Percentiles rank a stretch among this genome's conserved stretches.
phyloP scores from a whole-genome alignment of 2,329 filamentous ascomycete species.

The Rhynchosporium graminicola region DNA sequence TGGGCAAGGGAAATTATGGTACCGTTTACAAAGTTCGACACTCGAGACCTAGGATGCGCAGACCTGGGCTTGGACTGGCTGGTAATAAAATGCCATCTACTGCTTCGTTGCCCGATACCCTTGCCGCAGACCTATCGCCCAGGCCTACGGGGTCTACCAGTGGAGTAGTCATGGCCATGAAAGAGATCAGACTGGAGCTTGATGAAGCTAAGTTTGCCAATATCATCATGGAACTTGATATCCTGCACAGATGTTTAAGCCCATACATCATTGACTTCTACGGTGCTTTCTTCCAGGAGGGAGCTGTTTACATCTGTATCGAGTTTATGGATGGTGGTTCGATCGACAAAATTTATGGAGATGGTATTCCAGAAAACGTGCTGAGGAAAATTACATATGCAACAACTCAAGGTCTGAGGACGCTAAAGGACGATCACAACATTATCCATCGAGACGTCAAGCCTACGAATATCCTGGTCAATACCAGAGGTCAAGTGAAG shows the following conservation, averaged over 20 bases:
- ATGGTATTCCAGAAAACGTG: constrained; percentile 86
- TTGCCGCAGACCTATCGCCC: constrained; percentile 39
- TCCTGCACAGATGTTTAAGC: constrained; percentile 90
- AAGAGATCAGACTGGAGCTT: constrained; percentile 92
- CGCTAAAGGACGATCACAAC: constrained; percentile 95
- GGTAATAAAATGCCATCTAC: constrained; percentile 43
- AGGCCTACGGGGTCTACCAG: constrained; percentile 51
- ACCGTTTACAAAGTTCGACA: constrained; percentile 97
- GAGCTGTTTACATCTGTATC: constrained; percentile 98
- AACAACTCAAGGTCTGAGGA: constrained; percentile 88
- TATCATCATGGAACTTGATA: constrained; percentile 96
- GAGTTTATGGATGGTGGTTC: constrained; percentile 99
- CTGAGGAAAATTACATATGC: constrained; percentile 87
- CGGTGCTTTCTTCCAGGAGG: constrained; percentile 97
- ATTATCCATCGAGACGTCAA: constrained; percentile 99
- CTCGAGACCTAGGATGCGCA: constrained; percentile 61
- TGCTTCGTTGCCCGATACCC: constrained; percentile 38
- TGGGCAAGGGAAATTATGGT: constrained; percentile 97
- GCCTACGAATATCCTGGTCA: constrained; percentile 96
- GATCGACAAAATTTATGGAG: constrained; percentile 91
- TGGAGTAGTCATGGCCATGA: constrained; percentile 96
- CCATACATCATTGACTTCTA: constrained; percentile 99
- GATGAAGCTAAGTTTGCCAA: constrained; percentile 96
- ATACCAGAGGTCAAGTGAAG: constrained; percentile 88
- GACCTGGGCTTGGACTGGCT: constrained; percentile 60